Base-by-base conservation (phyloP, 2,329 filamentous ascomycete genomes). In the Fusarium sp. region DNA sequence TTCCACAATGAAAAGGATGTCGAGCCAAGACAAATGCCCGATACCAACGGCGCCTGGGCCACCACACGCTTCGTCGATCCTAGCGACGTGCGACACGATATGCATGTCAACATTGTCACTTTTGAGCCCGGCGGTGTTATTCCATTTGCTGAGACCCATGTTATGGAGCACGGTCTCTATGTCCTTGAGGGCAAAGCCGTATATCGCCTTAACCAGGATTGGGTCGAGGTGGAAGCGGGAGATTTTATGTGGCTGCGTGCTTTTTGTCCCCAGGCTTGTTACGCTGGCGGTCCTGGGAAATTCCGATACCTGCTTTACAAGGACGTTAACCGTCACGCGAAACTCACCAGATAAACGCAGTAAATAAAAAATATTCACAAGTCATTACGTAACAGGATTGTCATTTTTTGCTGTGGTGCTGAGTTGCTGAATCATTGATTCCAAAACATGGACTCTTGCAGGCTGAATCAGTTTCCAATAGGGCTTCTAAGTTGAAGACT, bases 181-280 rank as follows among this genome's bases (percentile, higher is more conserved):
- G 63, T 66, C 4, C 37, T 66, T 1, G 62, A 66, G 6, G 63
- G 63, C 9, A 66, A 66, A 32, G 63, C 63, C 3, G 63, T 66
- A 2, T 66, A 65, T 11, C 35, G 62, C 8, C 49, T 65, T 1
- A 65, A 66, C 10, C 62, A 65, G 45, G 62, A 65, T 4, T 65
- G 60, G 60, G 62, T 60, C 2, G 62, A 65, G 41, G 62, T 65
- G 19, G 62, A 65, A 7, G 62, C 60, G 2, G 62, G 62, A 27
- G 62, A 65, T 20, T 65, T 65, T 6, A 65, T 65, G 62, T 65
- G 60, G 60, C 17, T 65, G 23, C 62, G 62, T 14, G 62, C 61
- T 2, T 65, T 65, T 19, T 65, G 62, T 27, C 61, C 62, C 2
- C 62, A 65, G n/a, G 62, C 62, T 6, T 65, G 62, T 5, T 65